Evolutionary conservation across 1,139 yeast genomes (phyloP).

Genomic region (Candida anutae): DNA sequence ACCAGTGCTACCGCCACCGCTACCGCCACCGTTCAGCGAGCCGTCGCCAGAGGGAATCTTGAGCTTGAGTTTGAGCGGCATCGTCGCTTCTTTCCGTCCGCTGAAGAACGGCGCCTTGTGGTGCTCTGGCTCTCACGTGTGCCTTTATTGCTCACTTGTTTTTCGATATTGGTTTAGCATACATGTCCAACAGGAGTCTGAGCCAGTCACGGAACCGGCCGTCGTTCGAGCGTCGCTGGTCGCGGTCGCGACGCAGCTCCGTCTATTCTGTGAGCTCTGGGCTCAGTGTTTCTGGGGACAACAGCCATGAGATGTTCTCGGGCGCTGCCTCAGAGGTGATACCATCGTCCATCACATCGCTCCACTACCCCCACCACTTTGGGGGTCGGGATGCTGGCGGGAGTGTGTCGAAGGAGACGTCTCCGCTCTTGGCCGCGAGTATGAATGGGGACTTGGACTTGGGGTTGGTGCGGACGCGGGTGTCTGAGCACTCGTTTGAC

Average conservation of each 20-base stretch:
- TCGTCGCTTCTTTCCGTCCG: conserved; percentile 1
- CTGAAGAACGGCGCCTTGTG: too few species aligned
- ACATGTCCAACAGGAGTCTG: too few species aligned
- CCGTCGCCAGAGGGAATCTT: conserved; percentile 10
- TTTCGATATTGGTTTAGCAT: too few species aligned
- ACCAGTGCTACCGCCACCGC: conserved; percentile 1
- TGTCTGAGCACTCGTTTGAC: conserved; percentile 23
- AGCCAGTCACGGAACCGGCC: conserved; percentile 2
- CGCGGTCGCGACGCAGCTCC: conserved; percentile 26
- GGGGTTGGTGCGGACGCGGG: conserved; percentile 22
- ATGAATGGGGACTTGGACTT: conserved; percentile 18
- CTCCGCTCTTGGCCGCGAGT: conserved; percentile 25
- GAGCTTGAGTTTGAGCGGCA: conserved; percentile 19
- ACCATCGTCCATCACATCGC: conserved; percentile 84
- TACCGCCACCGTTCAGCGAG: conserved; percentile 1
- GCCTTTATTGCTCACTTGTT: too few species aligned
- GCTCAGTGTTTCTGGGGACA: conserved; percentile 31
- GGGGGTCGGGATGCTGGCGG: conserved; percentile 23
- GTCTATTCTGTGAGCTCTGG: conserved; percentile 31
- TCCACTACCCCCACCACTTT: conserved; percentile 65
- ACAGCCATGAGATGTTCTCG: conserved; percentile 67
- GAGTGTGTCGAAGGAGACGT: conserved; percentile 24
- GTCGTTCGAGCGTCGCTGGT: conserved; percentile 8
- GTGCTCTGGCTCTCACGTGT: too few species aligned
- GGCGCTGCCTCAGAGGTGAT: conserved; percentile 88